Evolutionary conservation across 352 stramenopile genomes (phyloP).

Genomic region (Thraustochytrium sp.): DNA sequence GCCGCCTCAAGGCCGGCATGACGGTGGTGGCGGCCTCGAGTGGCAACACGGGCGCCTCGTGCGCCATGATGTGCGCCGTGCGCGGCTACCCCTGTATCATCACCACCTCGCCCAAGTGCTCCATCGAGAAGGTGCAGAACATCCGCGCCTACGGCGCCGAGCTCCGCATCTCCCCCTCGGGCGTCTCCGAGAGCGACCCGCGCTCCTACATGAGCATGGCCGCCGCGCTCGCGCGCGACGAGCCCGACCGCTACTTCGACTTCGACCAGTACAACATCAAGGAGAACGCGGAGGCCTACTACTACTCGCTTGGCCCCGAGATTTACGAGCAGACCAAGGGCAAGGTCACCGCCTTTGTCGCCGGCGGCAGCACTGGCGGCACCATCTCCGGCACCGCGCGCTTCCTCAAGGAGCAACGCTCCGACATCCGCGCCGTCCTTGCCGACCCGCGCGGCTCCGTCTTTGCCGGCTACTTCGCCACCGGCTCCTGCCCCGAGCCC

Average conservation of each 20-base stretch:
- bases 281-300: conserved; percentile 49
- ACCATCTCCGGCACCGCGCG: conserved; percentile 74
- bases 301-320: conserved; percentile 71
- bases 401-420: conserved; percentile 78
- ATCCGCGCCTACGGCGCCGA: conserved; percentile 45
- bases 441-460: conserved; percentile 31
- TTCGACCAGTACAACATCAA: conserved; percentile 64
- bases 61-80: conserved; percentile 81
- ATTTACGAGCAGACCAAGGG: conserved; percentile 80
- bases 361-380: conserved; percentile 71
- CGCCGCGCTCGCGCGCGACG: conserved; percentile 18
- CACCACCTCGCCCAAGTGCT: conserved; percentile 44
- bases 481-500: not conserved
- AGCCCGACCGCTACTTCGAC: conserved; percentile 46
- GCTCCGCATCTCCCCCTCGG: conserved; percentile 35
- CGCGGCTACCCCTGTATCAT: conserved; percentile 70
- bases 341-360: conserved; percentile 75
- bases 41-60: conserved; percentile 88
- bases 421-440: conserved; percentile 62
- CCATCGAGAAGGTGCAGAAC: conserved; percentile 61
- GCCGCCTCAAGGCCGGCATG: conserved; percentile 36
- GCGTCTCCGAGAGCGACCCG: conserved; percentile 29
- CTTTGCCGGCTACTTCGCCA: conserved; percentile 41
- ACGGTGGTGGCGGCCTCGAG: conserved; percentile 83
- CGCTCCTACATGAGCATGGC: conserved; percentile 44